Evolutionary conservation across 768 basidiomycete species (phyloP), one percentile per base, ranked within the genome.

Genomic region (Vishniacozyma victoriae): DNA sequence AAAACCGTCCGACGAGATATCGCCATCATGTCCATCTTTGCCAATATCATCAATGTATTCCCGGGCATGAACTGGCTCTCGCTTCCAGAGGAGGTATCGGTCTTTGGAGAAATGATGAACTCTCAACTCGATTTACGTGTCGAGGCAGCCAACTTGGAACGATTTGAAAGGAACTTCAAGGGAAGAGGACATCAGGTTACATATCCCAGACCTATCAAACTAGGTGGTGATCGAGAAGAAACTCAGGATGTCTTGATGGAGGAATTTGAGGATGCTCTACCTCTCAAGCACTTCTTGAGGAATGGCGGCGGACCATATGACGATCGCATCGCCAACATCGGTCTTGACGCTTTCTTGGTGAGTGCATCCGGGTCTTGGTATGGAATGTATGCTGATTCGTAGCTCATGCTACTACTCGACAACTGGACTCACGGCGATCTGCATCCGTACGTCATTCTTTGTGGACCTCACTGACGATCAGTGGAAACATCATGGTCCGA

Each of bases 331-430:
- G 93, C 95, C 5, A 92, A 87, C 46, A 79, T 90, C 15, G 95
- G 95, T 9, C 76, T 99, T 19, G 90, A 97, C 71, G 91, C 92
- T 1, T 99, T 97, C 73, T 69, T 99, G 71, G 91, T 89, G 64
- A 57, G 86, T 56, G 5, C n/a, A n/a, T n/a, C n/a, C n/a, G n/a
- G n/a, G n/a, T n/a, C n/a, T n/a, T n/a, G n/a, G n/a, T n/a, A n/a
- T n/a, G n/a, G n/a, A 39, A 13, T 22, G 40, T 19, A 31, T 9
- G 42, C 44, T 40, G 35, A 13, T 6, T 24, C 27, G 1, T 60
- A 96, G 89, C 90, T 96, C 74, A 99, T 99, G 95, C 81, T 99
- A 16, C 76, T 99, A 1, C 76, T 99, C 37, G 95, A 99, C 72
- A 97, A 99, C 72, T 99, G 95, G 72, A 90, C 93, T 9, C 95